Conservation (phyloP, 305 asterid species). For the Fraxinus sp. region DNA sequence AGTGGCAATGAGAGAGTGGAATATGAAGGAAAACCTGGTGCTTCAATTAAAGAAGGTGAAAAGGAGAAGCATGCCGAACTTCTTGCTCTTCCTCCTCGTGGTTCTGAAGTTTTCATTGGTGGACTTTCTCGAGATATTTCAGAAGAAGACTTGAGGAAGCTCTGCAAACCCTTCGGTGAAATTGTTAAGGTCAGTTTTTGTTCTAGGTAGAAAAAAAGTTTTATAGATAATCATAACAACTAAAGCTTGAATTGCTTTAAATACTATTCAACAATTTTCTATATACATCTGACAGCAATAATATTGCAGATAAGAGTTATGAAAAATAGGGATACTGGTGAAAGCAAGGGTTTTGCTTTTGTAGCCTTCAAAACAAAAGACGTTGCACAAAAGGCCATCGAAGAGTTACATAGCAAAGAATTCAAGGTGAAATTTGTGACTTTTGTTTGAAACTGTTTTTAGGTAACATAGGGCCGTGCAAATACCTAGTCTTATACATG, state of each 20-base stretch:
- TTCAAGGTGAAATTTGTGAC: constrained; percentile 57
- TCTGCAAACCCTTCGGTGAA: constrained; percentile 77
- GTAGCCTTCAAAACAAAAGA: constrained; percentile 83
- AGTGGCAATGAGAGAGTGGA: constrained; percentile 35
- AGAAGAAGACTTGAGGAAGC: constrained; percentile 77
- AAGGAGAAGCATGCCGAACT: constrained; percentile 58
- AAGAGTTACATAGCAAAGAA: constrained; percentile 76
- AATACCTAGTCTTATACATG: background rate
- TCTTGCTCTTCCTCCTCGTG: constrained; percentile 87
- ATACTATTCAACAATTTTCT: background rate
- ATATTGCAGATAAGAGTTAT: constrained; percentile 71
- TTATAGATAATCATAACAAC: background rate
- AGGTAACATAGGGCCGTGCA: constrained; percentile 6
- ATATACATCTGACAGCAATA: constrained; percentile 21
- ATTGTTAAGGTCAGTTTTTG: constrained; percentile 59
- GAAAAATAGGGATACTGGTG: constrained; percentile 92
- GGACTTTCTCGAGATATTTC: constrained; percentile 82
- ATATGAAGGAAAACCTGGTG: constrained; percentile 44
- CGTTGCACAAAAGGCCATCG: constrained; percentile 83
- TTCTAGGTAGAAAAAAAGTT: constrained; percentile 2
- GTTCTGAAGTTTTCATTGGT: constrained; percentile 92
- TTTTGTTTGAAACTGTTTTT: constrained; percentile 6
- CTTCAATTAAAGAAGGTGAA: constrained; percentile 40
- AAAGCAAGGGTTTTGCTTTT: constrained; percentile 95
- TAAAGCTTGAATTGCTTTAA: constrained; percentile 12